Conservation (phyloP, 2,329 filamentous ascomycete genomes). For the Phaeosphaeriaceae sp. region DNA sequence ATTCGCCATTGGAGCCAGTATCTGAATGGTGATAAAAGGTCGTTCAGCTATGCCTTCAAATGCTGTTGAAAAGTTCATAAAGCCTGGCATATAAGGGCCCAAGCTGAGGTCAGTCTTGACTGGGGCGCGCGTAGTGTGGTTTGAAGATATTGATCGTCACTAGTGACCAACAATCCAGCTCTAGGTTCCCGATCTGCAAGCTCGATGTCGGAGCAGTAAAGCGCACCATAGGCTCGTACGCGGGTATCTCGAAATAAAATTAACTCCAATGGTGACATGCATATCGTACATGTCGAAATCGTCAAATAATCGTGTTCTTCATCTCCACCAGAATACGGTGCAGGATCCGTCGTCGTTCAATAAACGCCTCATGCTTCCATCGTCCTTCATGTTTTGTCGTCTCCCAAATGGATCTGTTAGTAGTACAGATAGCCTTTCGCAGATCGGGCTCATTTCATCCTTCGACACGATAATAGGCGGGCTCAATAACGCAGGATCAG, state of each 20-base stretch:
- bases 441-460: constrained; percentile 43
- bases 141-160: no score
- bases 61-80: no score
- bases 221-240: background rate
- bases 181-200: no score
- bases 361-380: constrained; percentile 36
- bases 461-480: constrained; percentile 39
- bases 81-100: no score
- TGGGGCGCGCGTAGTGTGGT: no score
- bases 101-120: no score
- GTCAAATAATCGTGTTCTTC: constrained; percentile 11
- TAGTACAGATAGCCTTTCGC: constrained; percentile 41
- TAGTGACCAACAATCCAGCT: no score
- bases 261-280: background rate
- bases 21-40: no score
- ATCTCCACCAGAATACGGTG: constrained; percentile 46
- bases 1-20: no score
- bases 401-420: constrained; percentile 47
- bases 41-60: no score
- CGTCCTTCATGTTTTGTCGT: constrained; percentile 29
- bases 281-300: background rate
- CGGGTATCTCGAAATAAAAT: background rate
- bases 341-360: constrained; percentile 41
- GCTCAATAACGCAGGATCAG: constrained; percentile 30
- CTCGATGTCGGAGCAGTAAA: background rate